These are phyloP conservation scores for Ephemerocybe angulata DNA, from an alignment of 768 basidiomycete genomes.

Conservation along the genomic window DNA sequence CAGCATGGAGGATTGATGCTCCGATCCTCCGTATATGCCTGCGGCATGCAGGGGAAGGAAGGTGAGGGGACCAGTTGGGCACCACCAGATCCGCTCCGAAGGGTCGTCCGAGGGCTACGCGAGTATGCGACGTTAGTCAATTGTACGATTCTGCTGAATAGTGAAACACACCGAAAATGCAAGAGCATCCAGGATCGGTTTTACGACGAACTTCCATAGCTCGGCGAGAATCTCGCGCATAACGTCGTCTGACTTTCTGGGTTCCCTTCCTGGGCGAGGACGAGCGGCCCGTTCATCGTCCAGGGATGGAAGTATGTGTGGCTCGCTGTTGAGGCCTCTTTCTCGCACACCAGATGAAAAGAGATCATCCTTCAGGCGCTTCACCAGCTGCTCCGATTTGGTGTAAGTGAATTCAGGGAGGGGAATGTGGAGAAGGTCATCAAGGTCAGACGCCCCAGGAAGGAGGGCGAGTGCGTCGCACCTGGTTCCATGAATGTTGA, in stretches of 20 bases:
- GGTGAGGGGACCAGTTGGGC: constrained; percentile 24
- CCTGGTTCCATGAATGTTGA: background rate
- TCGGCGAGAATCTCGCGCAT: background rate
- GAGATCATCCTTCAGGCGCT: background rate
- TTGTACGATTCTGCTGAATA: background rate
- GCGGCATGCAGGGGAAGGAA: constrained; percentile 39
- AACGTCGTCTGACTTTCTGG: background rate
- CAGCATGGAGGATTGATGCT: background rate
- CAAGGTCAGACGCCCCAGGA: background rate
- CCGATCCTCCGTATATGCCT: constrained; percentile 20
- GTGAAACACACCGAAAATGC: background rate
- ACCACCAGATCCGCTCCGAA: constrained; percentile 20
- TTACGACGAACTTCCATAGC: background rate
- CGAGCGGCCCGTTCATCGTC: background rate
- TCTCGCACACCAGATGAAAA: background rate
- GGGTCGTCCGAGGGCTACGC: background rate
- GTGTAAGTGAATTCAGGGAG: background rate
- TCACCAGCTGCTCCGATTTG: background rate
- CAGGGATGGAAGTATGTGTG: background rate
- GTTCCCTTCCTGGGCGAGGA: background rate
- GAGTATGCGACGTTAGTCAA: background rate
- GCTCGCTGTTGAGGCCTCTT: background rate
- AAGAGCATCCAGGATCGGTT: background rate
- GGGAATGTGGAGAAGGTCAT: background rate
- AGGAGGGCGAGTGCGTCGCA: background rate